phyloP scores from a whole-genome alignment of 805 yeast genomes.

The Myxozyma mucilagina region DNA sequence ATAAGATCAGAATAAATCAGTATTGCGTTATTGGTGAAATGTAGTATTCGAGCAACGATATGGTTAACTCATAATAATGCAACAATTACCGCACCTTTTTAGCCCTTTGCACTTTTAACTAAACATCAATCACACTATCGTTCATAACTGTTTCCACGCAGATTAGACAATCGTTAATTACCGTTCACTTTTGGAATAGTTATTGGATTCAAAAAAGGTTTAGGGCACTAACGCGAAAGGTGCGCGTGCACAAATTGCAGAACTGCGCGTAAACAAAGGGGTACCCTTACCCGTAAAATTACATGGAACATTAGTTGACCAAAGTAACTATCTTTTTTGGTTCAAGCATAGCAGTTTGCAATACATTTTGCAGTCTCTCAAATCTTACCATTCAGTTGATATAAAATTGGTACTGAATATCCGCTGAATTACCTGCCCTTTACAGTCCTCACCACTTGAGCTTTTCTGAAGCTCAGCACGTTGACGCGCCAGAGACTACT shows the following conservation, averaged over 20 bases:
- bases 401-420: not conserved
- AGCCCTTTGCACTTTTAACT: not conserved
- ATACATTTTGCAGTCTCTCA: not conserved
- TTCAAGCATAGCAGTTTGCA: not conserved
- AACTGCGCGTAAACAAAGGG: not conserved
- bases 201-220: not conserved
- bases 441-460: not conserved
- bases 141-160: too few relatives aligned
- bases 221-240: constrained; percentile 7
- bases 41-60: too few relatives aligned
- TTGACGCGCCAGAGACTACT: not conserved
- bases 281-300: not conserved
- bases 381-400: not conserved
- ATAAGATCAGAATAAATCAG: not conserved
- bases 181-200: not conserved
- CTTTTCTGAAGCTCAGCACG: not conserved
- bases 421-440: constrained; percentile 7
- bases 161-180: too few relatives aligned
- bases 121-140: not conserved
- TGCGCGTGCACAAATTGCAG: not conserved
- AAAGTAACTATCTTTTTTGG: not conserved
- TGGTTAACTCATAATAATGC: not conserved
- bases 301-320: not conserved
- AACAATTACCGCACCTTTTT: too few relatives aligned
- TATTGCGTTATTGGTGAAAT: not conserved